phyloP scores from a whole-genome alignment of 2,329 filamentous ascomycete genomes.

The Didymella arachidicola region DNA sequence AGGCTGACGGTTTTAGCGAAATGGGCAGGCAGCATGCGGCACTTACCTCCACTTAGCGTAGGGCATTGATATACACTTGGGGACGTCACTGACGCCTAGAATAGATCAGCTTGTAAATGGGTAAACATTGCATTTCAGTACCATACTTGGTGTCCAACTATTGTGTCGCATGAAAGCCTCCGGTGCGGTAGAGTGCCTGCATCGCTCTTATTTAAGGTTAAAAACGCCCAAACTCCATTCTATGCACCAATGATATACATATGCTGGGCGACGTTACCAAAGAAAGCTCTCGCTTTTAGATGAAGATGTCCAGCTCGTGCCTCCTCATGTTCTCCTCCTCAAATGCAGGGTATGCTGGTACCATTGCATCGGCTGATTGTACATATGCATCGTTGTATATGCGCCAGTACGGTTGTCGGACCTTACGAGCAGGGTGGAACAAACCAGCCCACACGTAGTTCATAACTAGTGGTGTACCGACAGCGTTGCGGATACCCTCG shows the following conservation, averaged over 20 bases:
- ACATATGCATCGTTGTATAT: constrained; percentile 98
- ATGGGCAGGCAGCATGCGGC: not conserved
- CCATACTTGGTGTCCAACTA: constrained; percentile 23
- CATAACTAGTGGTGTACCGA: constrained; percentile 90
- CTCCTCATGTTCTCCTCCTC: constrained; percentile 81
- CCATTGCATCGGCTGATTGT: constrained; percentile 89
- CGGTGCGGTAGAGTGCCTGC: constrained; percentile 8
- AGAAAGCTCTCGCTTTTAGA: constrained; percentile 57
- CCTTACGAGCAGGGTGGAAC: constrained; percentile 96
- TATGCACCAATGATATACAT: constrained; percentile 8
- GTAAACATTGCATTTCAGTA: constrained; percentile 35
- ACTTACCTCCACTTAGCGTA: not conserved
- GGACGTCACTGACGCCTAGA: constrained; percentile 26
- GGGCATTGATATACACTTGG: not conserved
- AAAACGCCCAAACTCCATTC: constrained; percentile 21
- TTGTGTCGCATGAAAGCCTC: constrained; percentile 2
- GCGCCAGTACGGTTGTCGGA: constrained; percentile 93
- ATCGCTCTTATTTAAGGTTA: constrained; percentile 21
- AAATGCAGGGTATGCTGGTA: constrained; percentile 92
- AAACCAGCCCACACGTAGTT: constrained; percentile 98
- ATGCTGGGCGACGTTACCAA: constrained; percentile 11
- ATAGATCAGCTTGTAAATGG: constrained; percentile 33
- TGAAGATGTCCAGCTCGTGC: constrained; percentile 81
- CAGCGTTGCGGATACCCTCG: constrained; percentile 91
- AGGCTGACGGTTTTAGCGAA: not conserved